Evolutionary conservation across 192 early-diverging fungal genomes (phyloP).

Genomic region (Jimgerdemannia lactiflua): DNA sequence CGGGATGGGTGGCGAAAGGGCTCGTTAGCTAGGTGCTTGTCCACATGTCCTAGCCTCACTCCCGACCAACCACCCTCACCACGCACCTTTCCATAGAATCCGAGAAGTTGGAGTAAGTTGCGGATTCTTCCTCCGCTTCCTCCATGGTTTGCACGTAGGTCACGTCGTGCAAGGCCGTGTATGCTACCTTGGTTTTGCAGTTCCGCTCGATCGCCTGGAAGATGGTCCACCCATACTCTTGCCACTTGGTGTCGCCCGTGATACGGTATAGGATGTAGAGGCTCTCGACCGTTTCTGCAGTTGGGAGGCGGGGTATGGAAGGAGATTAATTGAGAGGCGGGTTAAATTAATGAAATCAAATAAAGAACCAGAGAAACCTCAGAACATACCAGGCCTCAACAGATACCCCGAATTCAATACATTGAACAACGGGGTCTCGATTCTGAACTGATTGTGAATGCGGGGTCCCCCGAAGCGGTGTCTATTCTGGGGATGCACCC

Average conservation of each 20-base stretch:
- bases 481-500: too few species aligned
- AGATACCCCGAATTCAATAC: neutral
- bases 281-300: slow-evolving; percentile 67
- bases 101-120: neutral
- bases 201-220: slow-evolving; percentile 42
- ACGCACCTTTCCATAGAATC: slow-evolving; percentile 44
- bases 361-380: neutral
- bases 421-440: neutral
- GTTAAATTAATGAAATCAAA: slow-evolving; percentile 20
- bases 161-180: slow-evolving; percentile 40
- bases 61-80: neutral
- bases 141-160: slow-evolving; percentile 1
- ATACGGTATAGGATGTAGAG: slow-evolving; percentile 70
- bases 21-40: too few species aligned
- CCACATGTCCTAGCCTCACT: neutral
- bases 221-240: slow-evolving; percentile 69
- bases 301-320: neutral
- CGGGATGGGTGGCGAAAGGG: too few species aligned
- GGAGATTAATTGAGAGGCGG: slow-evolving; percentile 27
- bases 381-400: neutral
- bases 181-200: slow-evolving; percentile 45
- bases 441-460: neutral
- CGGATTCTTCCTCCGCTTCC: slow-evolving; percentile 1
- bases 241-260: slow-evolving; percentile 66
- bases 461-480: too few species aligned